Evolutionary conservation across 2,329 filamentous ascomycete genomes (phyloP), one percentile per base, ranked within the genome.

Genomic region (Byssothecium circinans): DNA sequence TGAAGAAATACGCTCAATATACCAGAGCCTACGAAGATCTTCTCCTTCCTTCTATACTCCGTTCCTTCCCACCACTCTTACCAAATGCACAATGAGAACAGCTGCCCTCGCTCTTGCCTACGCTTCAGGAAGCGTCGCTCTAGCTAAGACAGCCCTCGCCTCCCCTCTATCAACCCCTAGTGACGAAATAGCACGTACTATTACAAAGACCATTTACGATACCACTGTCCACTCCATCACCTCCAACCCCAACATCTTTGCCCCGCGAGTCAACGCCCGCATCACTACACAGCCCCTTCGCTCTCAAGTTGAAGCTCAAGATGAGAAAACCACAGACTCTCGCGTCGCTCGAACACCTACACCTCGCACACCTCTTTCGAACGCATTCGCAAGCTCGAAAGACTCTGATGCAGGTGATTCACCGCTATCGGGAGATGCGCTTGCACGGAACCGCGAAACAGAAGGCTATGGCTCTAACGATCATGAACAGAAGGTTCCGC

Each of bases 131-230:
- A 43, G 40, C 35, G 29, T 44, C 6, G 17, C 17, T 11, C 27
- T 44, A 25, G 48, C 40, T 36, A 33, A 50, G 14, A 7, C 34
- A 17, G 15, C 27, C 5, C 30, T 30, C n/a, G 15, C 35, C 15
- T 19, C 35, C 15, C 25, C 34, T 23, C 14, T 22, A 22, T 20
- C 19, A 10, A 27, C 20, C 15, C 7, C n/a, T 11, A 29, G 27
- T 5, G 10, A 25, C 15, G 18, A 37, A 2, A 38, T 3, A 18
- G n/a, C 36, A 14, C 37, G 19, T 19, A 33, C 32, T 14, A 30
- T 50, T 8, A 34, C 33, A 10, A 47, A 45, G n/a, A 39, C 49
- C 7, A 42, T 47, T 14, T 25, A 41, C 12, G 15, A 34, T 6
- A 51, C 36, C 15, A 34, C 36, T 23, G 39, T 30, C 8, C 41